Base-by-base conservation (phyloP, 179 eudicot genomes). In the Amaranthus tricolor region DNA sequence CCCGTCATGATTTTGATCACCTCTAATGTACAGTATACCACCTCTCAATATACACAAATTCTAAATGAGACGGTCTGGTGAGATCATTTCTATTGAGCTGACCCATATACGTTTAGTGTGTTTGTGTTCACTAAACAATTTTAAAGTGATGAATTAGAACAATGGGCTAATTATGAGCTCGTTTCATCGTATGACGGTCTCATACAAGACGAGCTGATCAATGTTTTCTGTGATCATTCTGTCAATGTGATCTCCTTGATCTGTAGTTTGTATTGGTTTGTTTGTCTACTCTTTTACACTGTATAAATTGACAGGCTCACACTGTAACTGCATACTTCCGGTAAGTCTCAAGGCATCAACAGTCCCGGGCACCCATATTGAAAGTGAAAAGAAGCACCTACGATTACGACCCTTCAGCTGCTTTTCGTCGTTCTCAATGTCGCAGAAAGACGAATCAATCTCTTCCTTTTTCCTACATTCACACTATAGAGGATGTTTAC, bases 261-360 rank as follows among this genome's bases (percentile, higher is more conserved):
- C 3, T 31, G 5, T 14, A 9, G 16, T 31, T 20, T 63, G 67
- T 15, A 9, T 31, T 43, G 66, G 21, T 8, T 58, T 31, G 31
- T 19, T 58, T 58, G 24, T 19, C 62, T 19, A 59, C 40, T 20
- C 63, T 20, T 31, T 31, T 19, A 59, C 40, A 74, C 61, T 64
- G 6, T 70, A 15, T 55, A 0, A 19, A 66, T n/a, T 72, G 57
- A 43, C 79, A 94, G 98, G 98, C 70, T 92, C 93, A 57, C 80
- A 82, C 14, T 92, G 90, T 86, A 93, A 86, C 82, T 92, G 93
- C 76, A 74, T 90, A 67, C 84, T 94, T 14, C 98, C 98, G 0
- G 93, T 89, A 78, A 84, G 96, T 50, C 86, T 90, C 5, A 88
- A 79, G 81, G 76, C 76, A 40, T 64, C 73, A 31, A 71, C 78